A percentile compares a stretch with the other conserved stretches of the same genome.
phyloP scores from a whole-genome alignment of 257 asterid species.

The Solanum neorickii region DNA sequence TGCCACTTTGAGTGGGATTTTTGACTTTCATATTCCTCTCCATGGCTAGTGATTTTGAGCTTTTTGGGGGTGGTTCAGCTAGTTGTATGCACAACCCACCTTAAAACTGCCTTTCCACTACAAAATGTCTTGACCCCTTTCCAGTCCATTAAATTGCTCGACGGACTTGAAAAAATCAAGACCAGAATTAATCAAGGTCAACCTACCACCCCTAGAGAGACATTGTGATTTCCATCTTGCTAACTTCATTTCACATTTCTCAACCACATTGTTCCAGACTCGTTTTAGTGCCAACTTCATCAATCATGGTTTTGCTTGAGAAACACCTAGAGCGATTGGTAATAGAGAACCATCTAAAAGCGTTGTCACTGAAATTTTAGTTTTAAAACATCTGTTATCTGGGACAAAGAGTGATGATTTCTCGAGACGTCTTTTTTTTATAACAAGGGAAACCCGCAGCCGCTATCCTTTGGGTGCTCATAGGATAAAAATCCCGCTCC shows the following conservation, averaged over 20 bases:
- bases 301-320: background rate
- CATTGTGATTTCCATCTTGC: background rate
- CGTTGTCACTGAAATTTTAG: background rate
- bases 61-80: background rate
- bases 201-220: background rate
- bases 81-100: background rate
- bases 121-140: background rate
- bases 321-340: background rate
- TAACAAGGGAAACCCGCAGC: background rate
- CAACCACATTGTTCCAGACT: background rate
- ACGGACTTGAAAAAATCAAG: background rate
- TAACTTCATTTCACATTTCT: background rate
- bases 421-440: background rate
- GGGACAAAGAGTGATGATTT: background rate
- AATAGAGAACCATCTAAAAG: background rate
- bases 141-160: background rate
- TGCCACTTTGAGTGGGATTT: no score
- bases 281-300: background rate
- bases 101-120: background rate
- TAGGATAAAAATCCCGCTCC: background rate
- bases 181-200: background rate
- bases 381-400: background rate
- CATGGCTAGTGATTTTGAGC: background rate
- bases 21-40: background rate
- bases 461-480: background rate